Evolutionary conservation across 352 stramenopile species (phyloP).

Genomic region (Phytophthora cryptogea): DNA sequence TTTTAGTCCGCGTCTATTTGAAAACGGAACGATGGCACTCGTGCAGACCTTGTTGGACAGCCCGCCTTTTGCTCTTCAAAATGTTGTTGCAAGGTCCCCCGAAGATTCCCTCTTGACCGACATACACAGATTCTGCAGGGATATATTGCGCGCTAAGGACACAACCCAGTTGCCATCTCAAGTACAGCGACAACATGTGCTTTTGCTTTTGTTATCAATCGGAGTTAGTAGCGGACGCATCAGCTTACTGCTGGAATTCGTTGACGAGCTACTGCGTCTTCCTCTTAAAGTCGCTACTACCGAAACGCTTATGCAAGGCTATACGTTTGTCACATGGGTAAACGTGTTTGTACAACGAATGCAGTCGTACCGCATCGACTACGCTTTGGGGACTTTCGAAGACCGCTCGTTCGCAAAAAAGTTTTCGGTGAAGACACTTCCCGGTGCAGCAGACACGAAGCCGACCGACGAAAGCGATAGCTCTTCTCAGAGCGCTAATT

Average conservation of each 20-base stretch:
- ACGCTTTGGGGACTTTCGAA: conserved; percentile 53
- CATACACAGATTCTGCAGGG: conserved; percentile 51
- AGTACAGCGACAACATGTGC: conserved; percentile 36
- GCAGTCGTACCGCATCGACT: conserved; percentile 61
- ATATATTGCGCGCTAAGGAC: conserved; percentile 33
- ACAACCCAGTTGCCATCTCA: conserved; percentile 4
- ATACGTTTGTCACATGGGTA: conserved; percentile 47
- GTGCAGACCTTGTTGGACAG: conserved; percentile 65
- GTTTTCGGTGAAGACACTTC: conserved; percentile 52
- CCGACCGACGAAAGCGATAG: conserved; percentile 11
- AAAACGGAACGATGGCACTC: conserved; percentile 51
- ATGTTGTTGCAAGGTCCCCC: conserved; percentile 16
- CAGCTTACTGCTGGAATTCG: conserved; percentile 59
- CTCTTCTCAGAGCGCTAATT: background rate
- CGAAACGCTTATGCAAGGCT: conserved; percentile 17
- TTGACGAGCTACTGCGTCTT: conserved; percentile 30
- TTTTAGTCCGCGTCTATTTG: conserved; percentile 49
- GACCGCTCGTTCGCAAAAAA: conserved; percentile 47
- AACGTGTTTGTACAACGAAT: conserved; percentile 45
- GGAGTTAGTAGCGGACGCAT: conserved; percentile 61
- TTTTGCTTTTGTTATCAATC: conserved; percentile 59
- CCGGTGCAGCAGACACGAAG: conserved; percentile 5
- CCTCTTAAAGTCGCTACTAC: conserved; percentile 8
- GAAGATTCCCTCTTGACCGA: conserved; percentile 53
- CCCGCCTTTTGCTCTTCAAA: conserved; percentile 54